These are phyloP conservation scores for Colletotrichum chrysophilum DNA, from an alignment of 2,329 filamentous ascomycete genomes.

Conservation along the genomic window DNA sequence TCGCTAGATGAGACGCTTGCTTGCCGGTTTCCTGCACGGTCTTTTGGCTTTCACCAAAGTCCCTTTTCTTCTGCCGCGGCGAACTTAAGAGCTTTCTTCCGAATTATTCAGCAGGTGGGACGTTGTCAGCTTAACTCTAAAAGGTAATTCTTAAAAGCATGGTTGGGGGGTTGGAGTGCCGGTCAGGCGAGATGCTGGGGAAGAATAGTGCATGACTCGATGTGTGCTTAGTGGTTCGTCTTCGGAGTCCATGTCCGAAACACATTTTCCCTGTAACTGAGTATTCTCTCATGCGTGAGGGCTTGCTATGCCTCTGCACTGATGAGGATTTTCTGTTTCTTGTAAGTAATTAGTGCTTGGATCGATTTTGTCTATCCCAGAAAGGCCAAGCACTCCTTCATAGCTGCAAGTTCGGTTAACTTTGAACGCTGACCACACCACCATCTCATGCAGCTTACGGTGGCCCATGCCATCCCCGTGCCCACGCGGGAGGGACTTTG, in stretches of 20 bases:
- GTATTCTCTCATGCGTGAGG: neutral
- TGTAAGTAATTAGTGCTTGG: no score
- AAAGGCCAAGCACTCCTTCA: fast-evolving
- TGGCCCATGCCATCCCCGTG: neutral
- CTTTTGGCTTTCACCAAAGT: neutral
- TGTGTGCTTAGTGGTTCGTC: neutral
- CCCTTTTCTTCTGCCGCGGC: neutral
- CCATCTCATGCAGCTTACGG: neutral
- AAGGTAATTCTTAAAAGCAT: neutral
- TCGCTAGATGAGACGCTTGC: neutral
- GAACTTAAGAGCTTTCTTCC: neutral
- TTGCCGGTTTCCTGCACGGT: neutral
- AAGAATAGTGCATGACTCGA: neutral
- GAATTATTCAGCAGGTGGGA: neutral
- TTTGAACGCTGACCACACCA: neutral
- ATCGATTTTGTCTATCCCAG: neutral
- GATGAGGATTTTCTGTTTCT: no score
- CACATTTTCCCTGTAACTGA: fast-evolving
- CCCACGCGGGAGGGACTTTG: neutral
- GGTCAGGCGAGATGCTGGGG: neutral
- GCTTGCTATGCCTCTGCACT: neutral
- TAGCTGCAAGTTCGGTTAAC: neutral
- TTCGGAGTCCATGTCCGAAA: neutral
- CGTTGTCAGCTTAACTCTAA: neutral
- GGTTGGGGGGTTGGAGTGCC: neutral